Percentiles rank a stretch among this genome's conserved stretches.
Evolutionary conservation across 2,329 filamentous ascomycete species (phyloP).

Genomic region (Aureobasidium vineae): DNA sequence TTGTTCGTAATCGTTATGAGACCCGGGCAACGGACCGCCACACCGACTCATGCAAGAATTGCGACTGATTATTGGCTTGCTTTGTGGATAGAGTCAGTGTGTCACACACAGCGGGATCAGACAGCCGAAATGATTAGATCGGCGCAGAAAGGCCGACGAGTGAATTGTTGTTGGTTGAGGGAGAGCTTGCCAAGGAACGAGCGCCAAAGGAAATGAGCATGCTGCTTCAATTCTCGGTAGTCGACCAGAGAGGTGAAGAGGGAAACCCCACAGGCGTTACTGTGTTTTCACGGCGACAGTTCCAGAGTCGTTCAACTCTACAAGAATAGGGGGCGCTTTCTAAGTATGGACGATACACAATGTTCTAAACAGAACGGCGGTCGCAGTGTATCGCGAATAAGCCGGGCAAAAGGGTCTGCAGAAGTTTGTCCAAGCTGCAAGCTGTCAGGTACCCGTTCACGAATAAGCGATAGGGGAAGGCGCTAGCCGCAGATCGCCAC

Average conservation of each 20-base stretch:
- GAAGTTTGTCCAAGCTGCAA: constrained; percentile 5
- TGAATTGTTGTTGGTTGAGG: constrained; percentile 20
- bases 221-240: background rate
- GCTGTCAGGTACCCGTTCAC: constrained; percentile 25
- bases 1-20: background rate
- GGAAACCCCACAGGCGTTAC: background rate
- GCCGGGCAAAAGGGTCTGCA: constrained; percentile 17
- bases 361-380: constrained; percentile 19
- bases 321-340: constrained; percentile 9
- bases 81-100: constrained; percentile 2
- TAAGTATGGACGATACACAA: background rate
- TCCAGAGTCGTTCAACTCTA: background rate
- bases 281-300: background rate
- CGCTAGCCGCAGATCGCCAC: constrained; percentile 23
- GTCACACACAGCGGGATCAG: constrained; percentile 10
- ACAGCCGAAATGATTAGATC: constrained; percentile 20
- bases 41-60: constrained; percentile 8
- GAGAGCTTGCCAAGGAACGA: constrained; percentile 22
- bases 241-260: background rate
- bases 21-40: constrained; percentile 5
- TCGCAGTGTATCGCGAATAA: constrained; percentile 19
- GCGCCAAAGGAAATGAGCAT: constrained; percentile 25
- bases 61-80: constrained; percentile 16
- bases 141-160: constrained; percentile 21
- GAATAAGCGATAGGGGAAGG: constrained; percentile 20